Evolutionary conservation across 139 green algal species (phyloP).

Genomic region (Mesostigma viride): DNA sequence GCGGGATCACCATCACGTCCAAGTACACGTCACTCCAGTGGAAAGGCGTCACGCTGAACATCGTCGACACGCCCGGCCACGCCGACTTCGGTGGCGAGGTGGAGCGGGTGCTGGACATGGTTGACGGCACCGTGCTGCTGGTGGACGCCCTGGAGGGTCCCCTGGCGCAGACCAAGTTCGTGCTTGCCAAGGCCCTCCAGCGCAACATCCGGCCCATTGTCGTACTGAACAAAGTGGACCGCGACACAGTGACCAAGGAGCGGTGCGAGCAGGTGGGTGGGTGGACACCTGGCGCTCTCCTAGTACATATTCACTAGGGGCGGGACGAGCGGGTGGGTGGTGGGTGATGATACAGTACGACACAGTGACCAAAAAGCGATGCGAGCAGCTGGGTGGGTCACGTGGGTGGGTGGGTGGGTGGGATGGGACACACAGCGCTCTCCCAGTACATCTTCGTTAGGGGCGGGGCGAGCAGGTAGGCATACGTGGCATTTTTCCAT

Average conservation of each 20-base stretch:
- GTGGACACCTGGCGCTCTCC: too few relatives aligned
- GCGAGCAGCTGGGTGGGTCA: too few relatives aligned
- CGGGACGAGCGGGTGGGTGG: too few relatives aligned
- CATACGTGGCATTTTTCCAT: too few relatives aligned
- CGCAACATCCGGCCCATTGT: constrained; percentile 57
- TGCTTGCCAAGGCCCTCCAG: constrained; percentile 69
- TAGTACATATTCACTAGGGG: too few relatives aligned
- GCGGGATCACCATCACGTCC: constrained; percentile 78
- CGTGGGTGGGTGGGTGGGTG: too few relatives aligned
- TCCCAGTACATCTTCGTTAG: too few relatives aligned
- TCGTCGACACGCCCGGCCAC: constrained; percentile 82
- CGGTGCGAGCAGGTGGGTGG: constrained; percentile 16
- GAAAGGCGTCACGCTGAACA: constrained; percentile 56
- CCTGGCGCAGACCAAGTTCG: constrained; percentile 80
- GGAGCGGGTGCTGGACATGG: constrained; percentile 74
- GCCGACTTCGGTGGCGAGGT: constrained; percentile 88
- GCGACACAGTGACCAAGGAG: constrained; percentile 29
- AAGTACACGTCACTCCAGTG: constrained; percentile 47
- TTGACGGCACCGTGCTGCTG: constrained; percentile 75
- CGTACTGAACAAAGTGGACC: constrained; percentile 74
- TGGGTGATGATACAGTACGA: too few relatives aligned
- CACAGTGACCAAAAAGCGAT: too few relatives aligned
- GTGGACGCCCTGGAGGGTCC: constrained; percentile 75
- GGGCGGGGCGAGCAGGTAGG: too few relatives aligned
- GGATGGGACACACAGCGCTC: too few relatives aligned